phyloP scores from a whole-genome alignment of 352 stramenopile genomes.

The Pythium aristosporum region DNA sequence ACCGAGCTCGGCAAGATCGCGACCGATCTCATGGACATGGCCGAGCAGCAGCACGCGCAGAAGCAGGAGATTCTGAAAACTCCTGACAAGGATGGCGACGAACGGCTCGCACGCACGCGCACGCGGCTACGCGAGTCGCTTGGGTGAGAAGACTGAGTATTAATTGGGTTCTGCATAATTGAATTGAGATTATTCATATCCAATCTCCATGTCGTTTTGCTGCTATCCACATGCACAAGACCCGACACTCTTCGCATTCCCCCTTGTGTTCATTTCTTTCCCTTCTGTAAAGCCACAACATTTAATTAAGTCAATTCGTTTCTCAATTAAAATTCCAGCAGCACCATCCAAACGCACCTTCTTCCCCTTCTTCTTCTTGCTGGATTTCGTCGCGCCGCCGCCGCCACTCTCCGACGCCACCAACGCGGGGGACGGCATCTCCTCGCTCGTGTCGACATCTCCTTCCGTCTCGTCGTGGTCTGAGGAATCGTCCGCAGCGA shows the following conservation, averaged over 20 bases:
- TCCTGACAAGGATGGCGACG: slow-evolving; percentile 16
- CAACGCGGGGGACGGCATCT: slow-evolving; percentile 19
- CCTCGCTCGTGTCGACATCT: slow-evolving; percentile 39
- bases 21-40: slow-evolving; percentile 69
- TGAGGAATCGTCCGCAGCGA: not conserved
- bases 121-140: slow-evolving; percentile 27
- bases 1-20: slow-evolving; percentile 59
- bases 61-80: slow-evolving; percentile 14
- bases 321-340: not conserved
- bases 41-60: slow-evolving; percentile 51
- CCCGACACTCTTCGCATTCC: no score
- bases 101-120: slow-evolving; percentile 16
- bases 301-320: not conserved
- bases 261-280: slow-evolving; percentile 23
- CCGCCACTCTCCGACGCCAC: slow-evolving; percentile 26
- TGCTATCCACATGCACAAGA: no score
- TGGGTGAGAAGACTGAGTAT: slow-evolving; percentile 3
- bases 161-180: no score
- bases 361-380: slow-evolving; percentile 76
- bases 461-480: slow-evolving; percentile 10
- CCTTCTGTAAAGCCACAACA: slow-evolving; percentile 20
- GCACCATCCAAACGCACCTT: slow-evolving; percentile 11
- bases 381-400: slow-evolving; percentile 38
- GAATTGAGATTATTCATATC: no score
- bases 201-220: no score